Conservation (phyloP, 1,139 yeast genomes). For the Geotrichum bryndzae region DNA sequence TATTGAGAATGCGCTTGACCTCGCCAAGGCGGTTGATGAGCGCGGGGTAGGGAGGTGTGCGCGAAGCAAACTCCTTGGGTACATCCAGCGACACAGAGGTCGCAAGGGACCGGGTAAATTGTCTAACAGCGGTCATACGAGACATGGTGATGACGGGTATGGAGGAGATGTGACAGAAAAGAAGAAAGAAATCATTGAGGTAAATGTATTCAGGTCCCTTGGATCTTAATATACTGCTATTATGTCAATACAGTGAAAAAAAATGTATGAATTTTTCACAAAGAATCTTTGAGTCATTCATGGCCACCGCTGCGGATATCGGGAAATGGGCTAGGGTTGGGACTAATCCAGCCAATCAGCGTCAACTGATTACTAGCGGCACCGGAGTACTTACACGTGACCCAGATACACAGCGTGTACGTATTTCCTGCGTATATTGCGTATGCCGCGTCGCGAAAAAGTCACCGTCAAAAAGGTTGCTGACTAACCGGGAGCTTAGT, state of each 20-base stretch:
- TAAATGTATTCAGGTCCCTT: not conserved
- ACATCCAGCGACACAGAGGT: conserved; percentile 36
- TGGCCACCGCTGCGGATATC: no score
- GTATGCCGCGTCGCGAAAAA: not conserved
- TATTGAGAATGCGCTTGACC: conserved; percentile 58
- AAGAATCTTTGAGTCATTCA: no score
- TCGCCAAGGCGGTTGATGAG: conserved; percentile 55
- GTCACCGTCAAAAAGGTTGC: not conserved
- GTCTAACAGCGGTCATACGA: not conserved
- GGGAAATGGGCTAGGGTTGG: no score
- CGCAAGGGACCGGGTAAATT: conserved; percentile 7
- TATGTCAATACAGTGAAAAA: no score
- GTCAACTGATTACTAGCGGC: no score
- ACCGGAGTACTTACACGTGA: not conserved
- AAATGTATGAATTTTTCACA: no score
- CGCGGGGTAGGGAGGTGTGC: conserved; percentile 85
- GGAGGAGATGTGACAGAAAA: not conserved
- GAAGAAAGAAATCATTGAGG: not conserved
- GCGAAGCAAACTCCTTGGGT: conserved; percentile 55
- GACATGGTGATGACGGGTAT: not conserved
- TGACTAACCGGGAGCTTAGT: not conserved
- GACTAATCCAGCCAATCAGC: no score
- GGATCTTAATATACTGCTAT: no score
- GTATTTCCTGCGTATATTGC: not conserved
- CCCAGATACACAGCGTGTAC: not conserved